Evolutionary conservation across 331 rosid genomes (phyloP), one percentile per base, ranked within the genome.

Genomic region (Ulmus americana): DNA sequence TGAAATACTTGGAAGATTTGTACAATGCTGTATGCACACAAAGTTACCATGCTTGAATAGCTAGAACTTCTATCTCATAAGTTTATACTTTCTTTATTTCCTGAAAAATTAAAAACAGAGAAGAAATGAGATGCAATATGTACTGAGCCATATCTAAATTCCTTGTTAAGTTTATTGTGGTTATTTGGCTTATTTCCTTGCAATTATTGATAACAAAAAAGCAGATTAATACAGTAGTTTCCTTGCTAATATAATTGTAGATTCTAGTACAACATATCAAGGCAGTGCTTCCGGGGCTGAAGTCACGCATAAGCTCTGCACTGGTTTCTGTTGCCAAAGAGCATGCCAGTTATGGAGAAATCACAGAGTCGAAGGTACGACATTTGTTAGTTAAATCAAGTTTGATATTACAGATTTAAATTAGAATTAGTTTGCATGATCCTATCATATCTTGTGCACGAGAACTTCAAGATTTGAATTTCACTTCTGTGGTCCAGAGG

Each of bases 231-330:
- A 28, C 2, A 2, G 35, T 28, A 28, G 35, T 52, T 16, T 48
- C 46, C 12, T 41, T 28, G 38, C 1, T 59, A 53, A 63, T 77
- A 70, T 74, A 48, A 71, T 57, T 84, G 73, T 84, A 90, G 99
- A 87, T 94, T 84, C 86, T 94, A 62, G 91, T 90, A 8, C 91
- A 84, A 65, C 97, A 90, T 74, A 94, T 94, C 74, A 90, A 84
- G 85, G 69, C 81, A 40, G 85, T 94, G 48, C 85, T 94, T 57
- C 99, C 99, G 5, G 95, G 85, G 73, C 76, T 94, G 40, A 94
- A 88, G 81, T 90, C 97, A 64, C 88, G 85, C 41, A 85, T 94
- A 73, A 94, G 84, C 75, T 65, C 86, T 56, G 82, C 95, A 20
- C 64, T 94, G 58, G 91, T 87, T 14, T 59, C 90, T 65, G 86